Base-by-base conservation (phyloP, 108 stramenopile genomes). In the Nitzschia sp. region DNA sequence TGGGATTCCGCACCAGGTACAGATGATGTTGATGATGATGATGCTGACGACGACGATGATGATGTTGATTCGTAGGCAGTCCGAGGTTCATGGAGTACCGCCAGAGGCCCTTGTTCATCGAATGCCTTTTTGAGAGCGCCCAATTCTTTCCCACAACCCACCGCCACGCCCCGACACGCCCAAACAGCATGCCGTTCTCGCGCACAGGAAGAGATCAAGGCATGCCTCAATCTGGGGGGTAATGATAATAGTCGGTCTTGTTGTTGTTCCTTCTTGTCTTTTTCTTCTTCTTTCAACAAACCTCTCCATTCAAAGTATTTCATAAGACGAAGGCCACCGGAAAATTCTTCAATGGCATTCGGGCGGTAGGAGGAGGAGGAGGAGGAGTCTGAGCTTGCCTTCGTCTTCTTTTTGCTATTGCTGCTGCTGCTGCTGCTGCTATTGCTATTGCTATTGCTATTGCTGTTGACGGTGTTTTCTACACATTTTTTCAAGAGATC, bases 251-350 rank as follows among this genome's bases (percentile, higher is more conserved):
- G 52, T 5, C 27, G 13, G 2, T 9, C 35, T 6, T 6, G 38
- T 13, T 63, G 46, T 5, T 31, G 41, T 16, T 27, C 21, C 13
- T 50, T 50, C n/a, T 50, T 34, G 26, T 2, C 25, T 22, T 58
- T 28, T 8, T 35, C 33, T 15, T 47, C 21, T 1, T 54, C 27
- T 15, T 58, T 47, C 2, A 66, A 0, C 17, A 69, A 58, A 9
- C 72, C 76, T 23, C 81, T 30, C 81, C 81, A 82, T 33, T 53
- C 72, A 71, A 82, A 82, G 52, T 77, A 77, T 35, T 73, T 73
- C 57, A 82, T 67, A 30, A 44, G 66, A 17, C 81, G 68, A 34
- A 77, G 45, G 11, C 80, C 80, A 48, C 26, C 27, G 26, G 63
- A 68, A 28, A 65, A 36, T 9, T 65, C 65, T 66, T 73, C 73